These are phyloP conservation scores for Corinectria fuckeliana DNA, from an alignment of 2,329 filamentous ascomycete genomes.

Conservation along the genomic window DNA sequence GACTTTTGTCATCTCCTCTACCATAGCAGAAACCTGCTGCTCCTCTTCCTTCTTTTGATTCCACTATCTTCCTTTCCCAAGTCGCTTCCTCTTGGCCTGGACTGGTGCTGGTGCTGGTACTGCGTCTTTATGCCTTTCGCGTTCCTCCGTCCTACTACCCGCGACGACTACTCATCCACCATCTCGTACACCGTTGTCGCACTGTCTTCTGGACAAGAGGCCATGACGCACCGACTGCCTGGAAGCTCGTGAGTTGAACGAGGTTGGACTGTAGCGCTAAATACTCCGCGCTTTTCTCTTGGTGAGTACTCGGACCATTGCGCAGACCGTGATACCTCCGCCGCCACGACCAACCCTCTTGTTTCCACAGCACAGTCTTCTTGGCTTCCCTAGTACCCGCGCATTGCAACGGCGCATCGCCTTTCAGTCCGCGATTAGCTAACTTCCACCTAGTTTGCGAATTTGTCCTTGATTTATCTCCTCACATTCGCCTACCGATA, in stretches of 20 bases:
- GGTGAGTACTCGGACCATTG: constrained; percentile 30
- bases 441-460: constrained; percentile 17
- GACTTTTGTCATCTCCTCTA: constrained; percentile 26
- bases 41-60: constrained; percentile 22
- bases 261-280: constrained; percentile 24
- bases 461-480: constrained; percentile 11
- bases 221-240: constrained; percentile 29
- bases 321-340: constrained; percentile 14
- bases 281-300: constrained; percentile 17
- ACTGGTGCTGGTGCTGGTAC: constrained; percentile 35
- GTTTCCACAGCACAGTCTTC: constrained; percentile 1
- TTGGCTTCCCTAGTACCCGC: neutral
- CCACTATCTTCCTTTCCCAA: constrained; percentile 14
- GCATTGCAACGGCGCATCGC: neutral
- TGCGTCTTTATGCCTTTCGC: constrained; percentile 26
- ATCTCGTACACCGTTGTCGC: constrained; percentile 11
- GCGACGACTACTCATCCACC: constrained; percentile 8
- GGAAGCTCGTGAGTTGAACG: constrained; percentile 24
- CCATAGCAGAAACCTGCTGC: constrained; percentile 27
- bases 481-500: constrained; percentile 9
- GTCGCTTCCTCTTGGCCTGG: constrained; percentile 26
- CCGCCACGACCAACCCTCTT: constrained; percentile 18
- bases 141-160: constrained; percentile 1
- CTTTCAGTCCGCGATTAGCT: constrained; percentile 5
- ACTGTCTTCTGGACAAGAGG: constrained; percentile 19